phyloP scores from a whole-genome alignment of 768 basidiomycete species.

The Bullera alba region DNA sequence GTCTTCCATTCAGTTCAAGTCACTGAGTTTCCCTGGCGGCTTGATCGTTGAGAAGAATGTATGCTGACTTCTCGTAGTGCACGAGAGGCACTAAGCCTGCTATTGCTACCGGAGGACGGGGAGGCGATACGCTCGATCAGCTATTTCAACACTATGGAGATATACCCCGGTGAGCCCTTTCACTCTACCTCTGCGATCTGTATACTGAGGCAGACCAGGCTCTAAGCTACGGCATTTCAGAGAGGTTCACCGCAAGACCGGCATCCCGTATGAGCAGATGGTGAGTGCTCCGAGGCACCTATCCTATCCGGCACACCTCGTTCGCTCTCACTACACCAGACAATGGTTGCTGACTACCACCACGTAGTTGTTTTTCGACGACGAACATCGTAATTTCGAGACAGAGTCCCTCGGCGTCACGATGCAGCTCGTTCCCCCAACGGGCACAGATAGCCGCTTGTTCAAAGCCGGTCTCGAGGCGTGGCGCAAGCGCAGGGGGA shows the following conservation, averaged over 20 bases:
- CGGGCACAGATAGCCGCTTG: conserved; percentile 56
- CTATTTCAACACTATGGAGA: conserved; percentile 48
- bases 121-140: conserved; percentile 41
- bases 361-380: conserved; percentile 59
- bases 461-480: conserved; percentile 65
- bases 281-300: conserved; percentile 50
- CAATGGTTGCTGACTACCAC: neutral
- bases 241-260: conserved; percentile 63
- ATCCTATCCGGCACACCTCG: neutral
- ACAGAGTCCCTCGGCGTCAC: conserved; percentile 63
- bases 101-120: conserved; percentile 41
- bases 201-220: conserved; percentile 47
- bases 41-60: neutral
- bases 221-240: conserved; percentile 79
- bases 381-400: conserved; percentile 59
- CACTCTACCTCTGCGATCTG: too few relatives aligned
- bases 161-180: conserved; percentile 47
- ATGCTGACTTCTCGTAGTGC: conserved; percentile 53
- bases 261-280: conserved; percentile 74
- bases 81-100: conserved; percentile 58
- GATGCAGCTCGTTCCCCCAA: conserved; percentile 59
- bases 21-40: too few relatives aligned
- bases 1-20: too few relatives aligned
- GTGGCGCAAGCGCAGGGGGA: conserved; percentile 56
- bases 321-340: neutral